Evolutionary conservation across 1,139 yeast genomes (phyloP).

Genomic region (Blastobotrys raffinosifermentans): DNA sequence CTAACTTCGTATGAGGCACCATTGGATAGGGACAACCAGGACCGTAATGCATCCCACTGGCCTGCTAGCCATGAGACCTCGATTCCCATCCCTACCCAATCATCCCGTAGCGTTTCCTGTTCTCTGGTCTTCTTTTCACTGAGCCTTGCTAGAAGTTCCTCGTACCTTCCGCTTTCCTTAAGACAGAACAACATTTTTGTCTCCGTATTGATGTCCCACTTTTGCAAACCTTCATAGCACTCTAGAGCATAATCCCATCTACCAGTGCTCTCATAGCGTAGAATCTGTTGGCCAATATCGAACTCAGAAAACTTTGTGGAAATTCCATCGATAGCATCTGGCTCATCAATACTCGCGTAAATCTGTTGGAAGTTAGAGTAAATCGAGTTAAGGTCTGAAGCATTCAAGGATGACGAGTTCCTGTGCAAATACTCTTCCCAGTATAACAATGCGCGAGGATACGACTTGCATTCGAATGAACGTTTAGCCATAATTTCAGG

Average conservation of each 20-base stretch:
- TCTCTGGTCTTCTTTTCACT: slow-evolving; percentile 9
- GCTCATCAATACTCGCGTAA: slow-evolving; percentile 82
- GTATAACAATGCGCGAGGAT: slow-evolving; percentile 83
- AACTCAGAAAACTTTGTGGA: slow-evolving; percentile 67
- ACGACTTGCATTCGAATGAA: slow-evolving; percentile 78
- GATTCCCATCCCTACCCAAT: slow-evolving; percentile 51
- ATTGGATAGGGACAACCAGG: slow-evolving; percentile 44
- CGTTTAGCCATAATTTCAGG: slow-evolving; percentile 66
- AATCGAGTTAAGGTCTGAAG: slow-evolving; percentile 27
- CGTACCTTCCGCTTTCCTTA: slow-evolving; percentile 54
- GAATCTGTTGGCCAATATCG: slow-evolving; percentile 63
- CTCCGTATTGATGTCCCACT: slow-evolving; percentile 32
- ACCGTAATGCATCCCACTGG: slow-evolving; percentile 43
- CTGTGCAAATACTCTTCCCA: slow-evolving; percentile 66
- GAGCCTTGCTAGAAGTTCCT: slow-evolving; percentile 37
- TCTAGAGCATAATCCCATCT: slow-evolving; percentile 86
- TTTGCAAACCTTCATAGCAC: slow-evolving; percentile 62
- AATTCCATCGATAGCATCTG: slow-evolving; percentile 86
- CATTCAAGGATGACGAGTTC: slow-evolving; percentile 20
- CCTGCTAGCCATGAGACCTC: slow-evolving; percentile 72
- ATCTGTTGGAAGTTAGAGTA: slow-evolving; percentile 52
- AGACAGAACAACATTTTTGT: slow-evolving; percentile 47
- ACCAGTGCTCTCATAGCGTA: slow-evolving; percentile 78
- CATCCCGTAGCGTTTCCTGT: slow-evolving; percentile 13
- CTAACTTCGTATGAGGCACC: slow-evolving; percentile 49